Conservation (phyloP, 2,329 filamentous ascomycete species). For the Trichoderma pleuroti region DNA sequence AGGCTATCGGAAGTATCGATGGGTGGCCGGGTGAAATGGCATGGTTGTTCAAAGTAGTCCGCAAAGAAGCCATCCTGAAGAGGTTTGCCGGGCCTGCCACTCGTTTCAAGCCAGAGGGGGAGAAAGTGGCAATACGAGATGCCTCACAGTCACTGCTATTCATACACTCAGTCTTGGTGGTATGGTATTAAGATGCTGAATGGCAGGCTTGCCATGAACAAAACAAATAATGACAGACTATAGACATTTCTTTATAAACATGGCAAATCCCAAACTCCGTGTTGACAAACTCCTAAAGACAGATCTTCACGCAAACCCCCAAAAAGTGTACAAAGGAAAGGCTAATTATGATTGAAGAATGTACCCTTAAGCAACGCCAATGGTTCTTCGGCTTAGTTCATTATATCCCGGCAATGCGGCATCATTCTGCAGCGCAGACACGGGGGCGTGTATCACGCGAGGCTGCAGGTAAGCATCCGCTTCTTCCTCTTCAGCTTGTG, state of each 20-base stretch:
- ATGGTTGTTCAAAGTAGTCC: neutral
- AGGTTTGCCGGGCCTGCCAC: neutral
- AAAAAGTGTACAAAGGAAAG: neutral
- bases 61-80: neutral
- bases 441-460: constrained; percentile 37
- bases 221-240: neutral
- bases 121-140: too few relatives aligned
- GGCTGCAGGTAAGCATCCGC: constrained; percentile 43
- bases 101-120: neutral
- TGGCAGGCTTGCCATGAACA: neutral
- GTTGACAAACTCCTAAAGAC: neutral
- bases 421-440: constrained; percentile 31
- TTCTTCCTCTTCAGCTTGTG: constrained; percentile 40
- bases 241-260: neutral
- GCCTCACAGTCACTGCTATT: neutral
- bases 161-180: neutral
- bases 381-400: constrained; percentile 29
- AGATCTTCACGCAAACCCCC: neutral
- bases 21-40: neutral
- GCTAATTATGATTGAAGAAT: neutral
- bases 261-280: neutral
- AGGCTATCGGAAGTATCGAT: neutral
- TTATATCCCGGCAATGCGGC: constrained; percentile 40
- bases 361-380: neutral
- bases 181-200: neutral